Evolutionary conservation across 495 filamentous ascomycete genomes (phyloP), one percentile per base, ranked within the genome.

Genomic region (Penicillium paxilli): DNA sequence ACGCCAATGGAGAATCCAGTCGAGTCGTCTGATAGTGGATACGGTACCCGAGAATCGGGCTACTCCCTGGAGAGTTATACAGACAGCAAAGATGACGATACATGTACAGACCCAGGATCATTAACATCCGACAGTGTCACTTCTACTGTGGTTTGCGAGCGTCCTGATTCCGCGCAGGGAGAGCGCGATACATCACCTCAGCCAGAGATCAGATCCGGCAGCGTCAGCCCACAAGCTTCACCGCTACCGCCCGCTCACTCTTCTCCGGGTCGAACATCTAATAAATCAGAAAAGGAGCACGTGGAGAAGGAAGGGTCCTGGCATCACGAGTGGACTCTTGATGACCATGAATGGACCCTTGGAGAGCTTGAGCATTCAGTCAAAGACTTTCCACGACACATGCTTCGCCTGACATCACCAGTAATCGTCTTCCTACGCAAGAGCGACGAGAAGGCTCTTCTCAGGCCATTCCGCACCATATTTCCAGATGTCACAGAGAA

Each of bases 401-500:
- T 75, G 65, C 69, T 77, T 9, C 63, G 68, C 17, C 63, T 78
- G n/a, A 70, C 73, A n/a, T 77, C 75, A 0, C 75, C 76, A 5
- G 75, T 74, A 9, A 73, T 79, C 2, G 63, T 76, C 40, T 69
- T 72, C 49, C 54, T 78, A 4, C 63, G 71, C n/a, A 60, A 70
- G 23, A 74, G 60, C 23, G 65, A 73, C 22, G 74, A 78, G 54
- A 69, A 68, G 49, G 56, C 60, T 11, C 57, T 75, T 2, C 30
- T 70, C 2, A 69, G 68, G 2, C 76, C 79, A 5, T 81, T 88
- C 55, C 74, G 77, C 21, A 77, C 74, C 16, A 82, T 87, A 20
- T 88, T 87, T 49, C 80, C 82, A 0, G 51, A 72, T 7, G 79
- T 76, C 20, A 69, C 80, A 5, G 77, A 84, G 46, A 77, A 75